Percentiles rank a stretch among this genome's conserved stretches.
Conservation (phyloP, 2,329 filamentous ascomycete species). For the Davidsoniella australis region DNA sequence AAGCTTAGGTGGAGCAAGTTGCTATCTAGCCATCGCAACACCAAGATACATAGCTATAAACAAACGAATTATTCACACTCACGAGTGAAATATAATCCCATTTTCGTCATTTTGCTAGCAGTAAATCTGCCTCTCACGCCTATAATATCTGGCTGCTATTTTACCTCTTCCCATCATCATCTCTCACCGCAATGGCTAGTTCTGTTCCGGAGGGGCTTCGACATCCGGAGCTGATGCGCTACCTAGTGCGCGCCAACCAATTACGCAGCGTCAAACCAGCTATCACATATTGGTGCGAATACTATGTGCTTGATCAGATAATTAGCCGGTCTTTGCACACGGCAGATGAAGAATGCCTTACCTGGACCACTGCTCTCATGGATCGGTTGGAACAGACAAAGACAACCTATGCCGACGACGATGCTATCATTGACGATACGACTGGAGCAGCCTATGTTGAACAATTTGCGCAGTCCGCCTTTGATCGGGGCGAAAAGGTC, state of each 20-base stretch:
- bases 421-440: conserved; percentile 69
- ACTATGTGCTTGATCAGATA: conserved; percentile 86
- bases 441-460: conserved; percentile 86
- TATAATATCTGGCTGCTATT: no score
- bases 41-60: no score
- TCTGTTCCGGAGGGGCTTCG: conserved; percentile 56
- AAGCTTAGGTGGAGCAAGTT: no score
- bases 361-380: conserved; percentile 72
- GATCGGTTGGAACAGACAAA: conserved; percentile 79
- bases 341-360: conserved; percentile 57
- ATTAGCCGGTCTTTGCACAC: conserved; percentile 65
- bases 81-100: no score
- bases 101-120: no score
- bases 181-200: background rate
- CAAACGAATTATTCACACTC: no score
- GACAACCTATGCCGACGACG: conserved; percentile 54
- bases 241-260: conserved; percentile 68
- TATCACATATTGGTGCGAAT: conserved; percentile 89
- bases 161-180: background rate
- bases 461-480: conserved; percentile 80
- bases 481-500: conserved; percentile 66
- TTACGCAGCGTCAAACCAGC: conserved; percentile 73
- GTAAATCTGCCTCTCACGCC: no score
- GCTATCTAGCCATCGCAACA: no score
- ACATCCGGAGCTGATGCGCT: conserved; percentile 66